Conservation (phyloP, 1,284 basidiomycete genomes). For the Puccinia triticina region DNA sequence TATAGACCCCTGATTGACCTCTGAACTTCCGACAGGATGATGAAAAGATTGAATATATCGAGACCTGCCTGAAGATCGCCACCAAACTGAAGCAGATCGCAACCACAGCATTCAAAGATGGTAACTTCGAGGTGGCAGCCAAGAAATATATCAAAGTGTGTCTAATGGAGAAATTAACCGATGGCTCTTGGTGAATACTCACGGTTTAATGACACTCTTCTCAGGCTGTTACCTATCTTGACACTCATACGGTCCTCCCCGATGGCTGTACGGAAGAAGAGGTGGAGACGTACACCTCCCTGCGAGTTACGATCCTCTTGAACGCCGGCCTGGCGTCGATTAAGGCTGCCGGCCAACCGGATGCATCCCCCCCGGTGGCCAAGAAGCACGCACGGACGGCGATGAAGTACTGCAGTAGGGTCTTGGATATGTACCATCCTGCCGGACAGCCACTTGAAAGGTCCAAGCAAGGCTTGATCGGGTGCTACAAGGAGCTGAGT, state of each 20-base stretch:
- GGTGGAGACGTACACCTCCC: conserved; percentile 35
- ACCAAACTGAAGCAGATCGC: conserved; percentile 46
- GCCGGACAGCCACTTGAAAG: conserved; percentile 17
- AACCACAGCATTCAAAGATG: conserved; percentile 42
- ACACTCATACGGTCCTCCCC: conserved; percentile 48
- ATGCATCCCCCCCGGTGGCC: not conserved
- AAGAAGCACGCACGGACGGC: conserved; percentile 40
- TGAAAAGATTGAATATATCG: conserved; percentile 49
- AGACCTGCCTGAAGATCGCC: conserved; percentile 46
- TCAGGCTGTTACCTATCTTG: conserved; percentile 41
- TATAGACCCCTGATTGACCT: not conserved
- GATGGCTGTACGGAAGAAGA: conserved; percentile 29
- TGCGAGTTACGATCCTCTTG: conserved; percentile 34
- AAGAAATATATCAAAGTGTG: conserved; percentile 51
- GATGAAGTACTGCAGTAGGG: conserved; percentile 42
- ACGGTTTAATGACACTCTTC: not conserved
- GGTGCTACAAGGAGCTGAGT: conserved; percentile 35
- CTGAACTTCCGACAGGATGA: conserved; percentile 28
- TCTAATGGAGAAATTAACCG: not conserved
- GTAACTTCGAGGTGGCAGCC: conserved; percentile 39
- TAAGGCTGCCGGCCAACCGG: conserved; percentile 38
- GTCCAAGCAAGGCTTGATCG: conserved; percentile 22
- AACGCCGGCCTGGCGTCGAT: conserved; percentile 38
- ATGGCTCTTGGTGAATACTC: not conserved
- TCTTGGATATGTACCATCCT: conserved; percentile 35